phyloP scores from a whole-genome alignment of 169 alveolate species.

The Babesia caballi region DNA sequence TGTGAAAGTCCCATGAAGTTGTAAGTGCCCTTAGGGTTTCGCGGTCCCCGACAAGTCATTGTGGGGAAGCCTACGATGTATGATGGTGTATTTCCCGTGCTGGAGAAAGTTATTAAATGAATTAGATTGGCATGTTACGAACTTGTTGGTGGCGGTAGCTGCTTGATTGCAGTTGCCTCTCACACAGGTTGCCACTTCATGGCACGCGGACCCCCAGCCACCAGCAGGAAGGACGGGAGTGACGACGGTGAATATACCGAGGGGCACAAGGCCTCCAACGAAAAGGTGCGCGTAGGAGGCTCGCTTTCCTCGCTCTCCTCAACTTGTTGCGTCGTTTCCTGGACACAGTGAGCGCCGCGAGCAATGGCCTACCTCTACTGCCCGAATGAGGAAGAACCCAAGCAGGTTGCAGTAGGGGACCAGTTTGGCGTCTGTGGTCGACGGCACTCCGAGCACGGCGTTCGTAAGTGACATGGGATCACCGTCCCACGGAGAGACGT shows the following conservation, averaged over 20 bases:
- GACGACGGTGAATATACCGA: slow-evolving; percentile 61
- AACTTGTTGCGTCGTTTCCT: not conserved
- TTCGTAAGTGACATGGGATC: slow-evolving; percentile 55
- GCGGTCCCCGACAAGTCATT: no score
- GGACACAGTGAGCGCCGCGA: not conserved
- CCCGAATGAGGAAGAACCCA: slow-evolving; percentile 54
- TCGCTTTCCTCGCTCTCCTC: slow-evolving; percentile 2
- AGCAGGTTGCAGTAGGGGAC: slow-evolving; percentile 62
- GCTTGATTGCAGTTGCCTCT: no score
- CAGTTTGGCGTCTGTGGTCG: slow-evolving; percentile 49
- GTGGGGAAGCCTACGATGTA: no score
- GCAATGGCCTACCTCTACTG: slow-evolving; percentile 59
- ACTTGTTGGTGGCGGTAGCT: no score
- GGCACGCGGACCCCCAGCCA: slow-evolving; percentile 65
- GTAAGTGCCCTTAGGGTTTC: no score
- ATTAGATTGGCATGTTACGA: no score
- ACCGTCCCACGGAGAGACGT: slow-evolving; percentile 55
- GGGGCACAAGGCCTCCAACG: slow-evolving; percentile 66
- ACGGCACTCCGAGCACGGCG: slow-evolving; percentile 63
- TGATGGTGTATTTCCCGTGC: no score
- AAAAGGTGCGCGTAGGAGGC: not conserved
- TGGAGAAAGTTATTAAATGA: no score
- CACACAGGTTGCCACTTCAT: slow-evolving; percentile 37
- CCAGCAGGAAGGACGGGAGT: slow-evolving; percentile 67
- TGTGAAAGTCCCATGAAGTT: no score